These are phyloP conservation scores for Xenoacremonium recifei DNA, from an alignment of 2,329 filamentous ascomycete species.

Conservation along the genomic window DNA sequence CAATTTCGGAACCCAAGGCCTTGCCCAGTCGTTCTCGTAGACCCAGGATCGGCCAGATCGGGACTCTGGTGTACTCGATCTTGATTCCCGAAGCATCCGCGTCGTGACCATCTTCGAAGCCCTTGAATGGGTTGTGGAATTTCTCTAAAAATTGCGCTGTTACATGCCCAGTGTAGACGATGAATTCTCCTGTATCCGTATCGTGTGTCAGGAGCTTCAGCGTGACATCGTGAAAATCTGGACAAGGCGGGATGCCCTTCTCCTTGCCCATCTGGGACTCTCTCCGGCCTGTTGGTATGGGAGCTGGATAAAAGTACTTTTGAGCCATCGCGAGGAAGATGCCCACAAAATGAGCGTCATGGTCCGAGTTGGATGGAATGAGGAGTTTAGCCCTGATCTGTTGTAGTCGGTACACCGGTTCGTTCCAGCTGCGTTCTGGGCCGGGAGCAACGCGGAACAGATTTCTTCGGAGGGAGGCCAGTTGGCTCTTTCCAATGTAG, in stretches of 20 bases:
- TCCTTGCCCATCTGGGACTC: slow-evolving; percentile 26
- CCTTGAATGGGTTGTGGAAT: slow-evolving; percentile 48
- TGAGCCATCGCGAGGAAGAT: slow-evolving; percentile 58
- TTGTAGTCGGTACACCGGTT: slow-evolving; percentile 48
- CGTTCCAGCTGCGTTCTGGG: slow-evolving; percentile 41
- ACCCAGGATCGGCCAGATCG: slow-evolving; percentile 54
- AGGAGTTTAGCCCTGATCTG: slow-evolving; percentile 45
- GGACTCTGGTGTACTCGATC: slow-evolving; percentile 48
- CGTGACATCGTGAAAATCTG: slow-evolving; percentile 46
- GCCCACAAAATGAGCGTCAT: slow-evolving; percentile 52
- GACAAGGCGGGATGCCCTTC: slow-evolving; percentile 17
- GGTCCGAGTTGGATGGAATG: slow-evolving; percentile 45
- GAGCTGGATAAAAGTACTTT: slow-evolving; percentile 45
- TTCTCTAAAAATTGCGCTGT: slow-evolving; percentile 47
- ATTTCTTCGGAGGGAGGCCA: slow-evolving; percentile 44
- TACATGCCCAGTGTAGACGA: slow-evolving; percentile 52
- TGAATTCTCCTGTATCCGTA: slow-evolving; percentile 45
- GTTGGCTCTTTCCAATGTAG: slow-evolving; percentile 48
- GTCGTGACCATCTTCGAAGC: slow-evolving; percentile 26
- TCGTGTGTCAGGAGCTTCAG: slow-evolving; percentile 53
- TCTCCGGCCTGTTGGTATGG: slow-evolving; percentile 16
- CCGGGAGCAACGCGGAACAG: slow-evolving; percentile 45
- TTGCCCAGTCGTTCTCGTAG: slow-evolving; percentile 54
- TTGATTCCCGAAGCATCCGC: slow-evolving; percentile 35
- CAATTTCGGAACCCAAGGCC: slow-evolving; percentile 50